Percentiles rank a stretch among this genome's conserved stretches.
Conservation (phyloP, 1,139 yeast species). For the Debaryomyces nepalensis region DNA sequence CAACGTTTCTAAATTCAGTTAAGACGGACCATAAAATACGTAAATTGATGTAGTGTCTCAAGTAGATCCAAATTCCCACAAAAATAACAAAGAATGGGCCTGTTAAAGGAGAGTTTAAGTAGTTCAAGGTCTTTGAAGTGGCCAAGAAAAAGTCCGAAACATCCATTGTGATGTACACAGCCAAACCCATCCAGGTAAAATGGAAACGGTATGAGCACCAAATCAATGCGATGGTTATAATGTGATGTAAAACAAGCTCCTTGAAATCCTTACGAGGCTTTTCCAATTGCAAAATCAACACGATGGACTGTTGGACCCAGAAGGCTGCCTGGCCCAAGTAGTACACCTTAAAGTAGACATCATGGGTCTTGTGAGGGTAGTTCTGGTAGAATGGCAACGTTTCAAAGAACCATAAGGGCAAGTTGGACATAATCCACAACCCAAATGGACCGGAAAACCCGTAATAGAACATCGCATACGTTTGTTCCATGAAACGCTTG, state of each 20-base stretch:
- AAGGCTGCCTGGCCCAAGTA: slow-evolving; percentile 94
- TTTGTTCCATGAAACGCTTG: slow-evolving; percentile 89
- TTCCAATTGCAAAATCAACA: slow-evolving; percentile 81
- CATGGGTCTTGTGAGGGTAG: slow-evolving; percentile 85
- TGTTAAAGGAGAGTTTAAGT: slow-evolving; percentile 68
- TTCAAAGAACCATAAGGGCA: slow-evolving; percentile 88
- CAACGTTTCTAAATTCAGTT: slow-evolving; percentile 85
- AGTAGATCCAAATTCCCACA: slow-evolving; percentile 76
- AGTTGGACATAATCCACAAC: slow-evolving; percentile 79
- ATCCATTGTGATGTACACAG: slow-evolving; percentile 94
- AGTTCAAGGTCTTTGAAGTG: slow-evolving; percentile 79
- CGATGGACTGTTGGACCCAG: slow-evolving; percentile 95
- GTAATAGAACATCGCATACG: slow-evolving; percentile 82
- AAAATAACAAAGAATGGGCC: slow-evolving; percentile 73
- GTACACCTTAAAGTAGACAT: slow-evolving; percentile 71
- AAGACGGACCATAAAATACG: slow-evolving; percentile 84
- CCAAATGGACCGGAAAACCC: slow-evolving; percentile 87
- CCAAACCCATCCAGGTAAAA: slow-evolving; percentile 94
- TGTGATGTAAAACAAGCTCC: slow-evolving; percentile 91
- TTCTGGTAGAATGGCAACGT: slow-evolving; percentile 77
- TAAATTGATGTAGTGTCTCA: slow-evolving; percentile 85
- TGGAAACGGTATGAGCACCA: slow-evolving; percentile 93
- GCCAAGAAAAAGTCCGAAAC: slow-evolving; percentile 90
- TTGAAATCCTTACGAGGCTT: slow-evolving; percentile 93
- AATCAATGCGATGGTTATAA: slow-evolving; percentile 86